Conservation (phyloP, 164 flowering plant genomes). For the Magnolia sinica region DNA sequence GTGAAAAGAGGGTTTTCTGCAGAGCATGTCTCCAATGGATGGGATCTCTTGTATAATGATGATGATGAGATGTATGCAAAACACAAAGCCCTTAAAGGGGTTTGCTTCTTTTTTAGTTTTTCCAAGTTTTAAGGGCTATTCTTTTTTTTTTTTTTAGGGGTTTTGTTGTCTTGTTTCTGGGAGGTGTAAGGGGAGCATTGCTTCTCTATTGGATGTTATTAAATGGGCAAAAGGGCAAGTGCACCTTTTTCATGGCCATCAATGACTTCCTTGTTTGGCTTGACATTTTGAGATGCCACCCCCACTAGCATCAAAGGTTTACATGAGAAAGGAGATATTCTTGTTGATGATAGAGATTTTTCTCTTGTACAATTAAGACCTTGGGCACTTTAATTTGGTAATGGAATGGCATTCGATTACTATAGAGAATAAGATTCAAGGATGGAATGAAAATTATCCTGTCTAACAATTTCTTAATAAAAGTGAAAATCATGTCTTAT, state of each 20-base stretch:
- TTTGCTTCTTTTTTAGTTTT: too few species aligned
- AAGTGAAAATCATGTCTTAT: neutral
- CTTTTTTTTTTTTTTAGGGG: neutral
- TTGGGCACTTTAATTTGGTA: neutral
- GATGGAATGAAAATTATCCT: neutral
- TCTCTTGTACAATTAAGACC: conserved; percentile 2
- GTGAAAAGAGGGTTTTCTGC: neutral
- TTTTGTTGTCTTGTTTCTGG: neutral
- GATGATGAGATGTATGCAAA: neutral
- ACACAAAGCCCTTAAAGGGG: neutral
- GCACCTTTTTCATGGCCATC: neutral
- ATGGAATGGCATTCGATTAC: conserved; percentile 5
- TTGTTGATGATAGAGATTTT: conserved; percentile 5
- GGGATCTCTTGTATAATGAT: neutral
- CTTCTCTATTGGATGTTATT: neutral
- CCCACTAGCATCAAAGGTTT: neutral
- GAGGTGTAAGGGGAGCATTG: neutral
- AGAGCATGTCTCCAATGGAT: neutral
- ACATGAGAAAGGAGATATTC: conserved; percentile 4
- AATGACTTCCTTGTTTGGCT: conserved; percentile 3
- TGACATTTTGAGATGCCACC: conserved; percentile 1
- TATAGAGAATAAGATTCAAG: neutral
- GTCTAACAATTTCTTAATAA: neutral
- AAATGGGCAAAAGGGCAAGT: neutral
- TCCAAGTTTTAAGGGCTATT: neutral